Percentiles rank a stretch among this genome's conserved stretches.
Evolutionary conservation across 331 rosid genomes (phyloP).

Genomic region (Quercus phellos): DNA sequence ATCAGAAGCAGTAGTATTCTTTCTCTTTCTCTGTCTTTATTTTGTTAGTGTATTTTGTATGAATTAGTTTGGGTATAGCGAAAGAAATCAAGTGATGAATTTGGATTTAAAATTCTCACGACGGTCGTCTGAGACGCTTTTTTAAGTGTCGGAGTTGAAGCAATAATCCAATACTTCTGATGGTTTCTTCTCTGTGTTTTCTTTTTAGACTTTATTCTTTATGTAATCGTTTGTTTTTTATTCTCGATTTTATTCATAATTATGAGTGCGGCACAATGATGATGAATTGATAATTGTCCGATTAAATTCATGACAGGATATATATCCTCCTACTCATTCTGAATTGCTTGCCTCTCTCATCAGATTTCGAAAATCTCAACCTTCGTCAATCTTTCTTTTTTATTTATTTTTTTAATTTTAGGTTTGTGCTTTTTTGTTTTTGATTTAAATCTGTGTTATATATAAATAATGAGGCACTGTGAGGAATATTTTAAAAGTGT

Average conservation of each 20-base stretch:
- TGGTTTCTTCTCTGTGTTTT: not conserved
- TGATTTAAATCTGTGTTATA: not conserved
- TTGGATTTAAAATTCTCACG: constrained; percentile 48
- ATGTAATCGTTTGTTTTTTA: too few species aligned
- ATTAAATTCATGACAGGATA: constrained; percentile 27
- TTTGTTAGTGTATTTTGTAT: not conserved
- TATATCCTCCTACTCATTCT: constrained; percentile 39
- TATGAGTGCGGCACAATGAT: constrained; percentile 11
- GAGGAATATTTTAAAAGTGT: constrained; percentile 10
- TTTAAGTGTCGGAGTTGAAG: constrained; percentile 28
- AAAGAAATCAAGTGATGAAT: constrained; percentile 33
- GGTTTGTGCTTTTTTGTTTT: rapidly evolving
- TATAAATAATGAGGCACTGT: not conserved
- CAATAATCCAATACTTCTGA: constrained; percentile 44
- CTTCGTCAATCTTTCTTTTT: not conserved
- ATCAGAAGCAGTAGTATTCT: not conserved
- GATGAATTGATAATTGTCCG: constrained; percentile 23
- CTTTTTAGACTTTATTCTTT: too few species aligned
- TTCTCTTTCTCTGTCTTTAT: not conserved
- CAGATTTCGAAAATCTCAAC: too few species aligned
- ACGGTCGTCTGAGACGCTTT: constrained; percentile 57
- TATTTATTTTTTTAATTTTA: too few species aligned
- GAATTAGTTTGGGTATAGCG: not conserved
- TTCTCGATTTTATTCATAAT: not conserved
- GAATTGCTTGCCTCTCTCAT: constrained; percentile 5